Evolutionary conservation across 352 stramenopile genomes (phyloP).

Genomic region (Globisporangium uncinulatum): DNA sequence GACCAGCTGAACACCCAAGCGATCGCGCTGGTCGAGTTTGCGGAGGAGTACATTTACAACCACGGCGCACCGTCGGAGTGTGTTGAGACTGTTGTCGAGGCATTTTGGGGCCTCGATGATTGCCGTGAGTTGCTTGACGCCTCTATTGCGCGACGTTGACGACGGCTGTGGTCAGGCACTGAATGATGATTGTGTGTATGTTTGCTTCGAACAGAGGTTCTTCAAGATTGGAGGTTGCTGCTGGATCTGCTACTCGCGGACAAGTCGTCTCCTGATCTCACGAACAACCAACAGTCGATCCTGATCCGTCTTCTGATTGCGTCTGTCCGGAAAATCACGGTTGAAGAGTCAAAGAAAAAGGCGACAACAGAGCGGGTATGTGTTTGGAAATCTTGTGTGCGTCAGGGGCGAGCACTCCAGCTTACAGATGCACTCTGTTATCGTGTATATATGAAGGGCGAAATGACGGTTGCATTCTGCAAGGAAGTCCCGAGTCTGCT

Average conservation of each 20-base stretch:
- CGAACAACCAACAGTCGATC: conserved; percentile 74
- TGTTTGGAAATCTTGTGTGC: not conserved
- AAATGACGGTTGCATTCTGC: conserved; percentile 75
- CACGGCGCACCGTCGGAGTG: conserved; percentile 46
- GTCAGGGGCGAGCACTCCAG: not conserved
- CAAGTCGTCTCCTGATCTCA: conserved; percentile 77
- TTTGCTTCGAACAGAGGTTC: conserved; percentile 42
- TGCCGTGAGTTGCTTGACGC: conserved; percentile 52
- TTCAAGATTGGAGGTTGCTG: conserved; percentile 76
- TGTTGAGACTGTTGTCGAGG: conserved; percentile 75
- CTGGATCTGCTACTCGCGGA: conserved; percentile 71
- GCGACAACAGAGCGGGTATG: conserved; percentile 42
- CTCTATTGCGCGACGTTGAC: not conserved
- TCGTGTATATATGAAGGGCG: conserved; percentile 32
- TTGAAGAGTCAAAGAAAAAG: conserved; percentile 44
- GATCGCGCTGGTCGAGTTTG: conserved; percentile 87
- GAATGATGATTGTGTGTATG: not conserved
- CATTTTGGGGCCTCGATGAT: conserved; percentile 82
- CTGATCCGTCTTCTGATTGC: conserved; percentile 68
- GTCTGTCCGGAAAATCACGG: conserved; percentile 55
- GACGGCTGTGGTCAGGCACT: conserved; percentile 9
- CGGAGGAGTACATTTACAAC: conserved; percentile 79
- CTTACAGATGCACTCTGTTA: not conserved
- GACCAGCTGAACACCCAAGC: conserved; percentile 83
- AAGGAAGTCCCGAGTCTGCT: conserved; percentile 78